Percentiles rank a stretch among this genome's conserved stretches.
phyloP scores from a whole-genome alignment of 2,329 filamentous ascomycete species.

The Aureobasidium sp. region DNA sequence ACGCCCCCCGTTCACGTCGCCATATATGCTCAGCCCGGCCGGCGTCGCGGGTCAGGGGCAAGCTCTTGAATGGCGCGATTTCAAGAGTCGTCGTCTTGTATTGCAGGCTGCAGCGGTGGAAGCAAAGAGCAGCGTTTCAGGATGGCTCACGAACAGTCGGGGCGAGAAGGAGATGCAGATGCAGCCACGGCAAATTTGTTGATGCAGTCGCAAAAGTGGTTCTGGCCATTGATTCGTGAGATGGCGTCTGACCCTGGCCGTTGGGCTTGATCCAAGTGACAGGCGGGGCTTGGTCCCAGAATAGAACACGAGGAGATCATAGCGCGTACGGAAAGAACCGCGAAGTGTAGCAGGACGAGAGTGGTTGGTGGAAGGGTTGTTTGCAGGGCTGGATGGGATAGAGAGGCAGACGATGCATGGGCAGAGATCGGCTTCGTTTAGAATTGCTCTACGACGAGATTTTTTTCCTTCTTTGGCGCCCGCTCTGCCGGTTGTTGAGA shows the following conservation, averaged over 20 bases:
- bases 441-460: slow-evolving; percentile 1
- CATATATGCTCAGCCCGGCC: slow-evolving; percentile 2
- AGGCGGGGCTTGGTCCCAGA: neutral
- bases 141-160: neutral
- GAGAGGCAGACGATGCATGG: slow-evolving; percentile 9
- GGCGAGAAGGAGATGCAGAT: slow-evolving; percentile 6
- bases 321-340: slow-evolving; percentile 10
- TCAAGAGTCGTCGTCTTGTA: neutral
- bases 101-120: neutral
- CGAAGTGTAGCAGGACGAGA: neutral
- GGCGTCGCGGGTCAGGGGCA: neutral
- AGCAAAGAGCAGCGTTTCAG: slow-evolving; percentile 7
- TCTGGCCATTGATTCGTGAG: slow-evolving; percentile 9
- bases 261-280: slow-evolving; percentile 5
- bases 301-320: slow-evolving; percentile 10
- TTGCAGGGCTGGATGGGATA: neutral
- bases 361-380: slow-evolving; percentile 9
- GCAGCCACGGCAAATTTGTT: neutral
- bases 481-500: neutral
- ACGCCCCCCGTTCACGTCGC: neutral
- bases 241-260: slow-evolving; percentile 8
- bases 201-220: slow-evolving; percentile 6
- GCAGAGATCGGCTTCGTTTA: slow-evolving; percentile 13
- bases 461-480: slow-evolving; percentile 8
- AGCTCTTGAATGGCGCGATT: neutral